Evolutionary conservation across 2,329 filamentous ascomycete species (phyloP).

Genomic region (Botrytis galanthina): DNA sequence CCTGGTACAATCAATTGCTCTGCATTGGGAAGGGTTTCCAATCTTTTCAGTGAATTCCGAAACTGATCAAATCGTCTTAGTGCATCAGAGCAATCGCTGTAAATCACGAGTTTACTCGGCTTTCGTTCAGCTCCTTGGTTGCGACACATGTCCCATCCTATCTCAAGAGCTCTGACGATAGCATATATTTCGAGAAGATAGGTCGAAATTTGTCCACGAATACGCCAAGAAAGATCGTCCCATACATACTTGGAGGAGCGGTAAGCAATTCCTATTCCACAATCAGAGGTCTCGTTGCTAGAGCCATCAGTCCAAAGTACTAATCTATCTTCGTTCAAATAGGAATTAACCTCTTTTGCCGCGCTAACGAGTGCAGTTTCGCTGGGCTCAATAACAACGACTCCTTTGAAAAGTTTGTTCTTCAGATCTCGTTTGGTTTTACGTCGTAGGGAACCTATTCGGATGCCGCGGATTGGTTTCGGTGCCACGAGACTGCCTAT

Average conservation of each 20-base stretch:
- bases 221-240: constrained; percentile 16
- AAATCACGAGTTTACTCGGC: constrained; percentile 9
- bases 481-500: neutral
- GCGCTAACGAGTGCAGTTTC: constrained; percentile 16
- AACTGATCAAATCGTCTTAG: neutral
- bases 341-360: constrained; percentile 5
- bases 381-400: constrained; percentile 15
- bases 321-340: constrained; percentile 2
- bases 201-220: constrained; percentile 13
- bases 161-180: constrained; percentile 23
- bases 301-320: constrained; percentile 17
- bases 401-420: constrained; percentile 17
- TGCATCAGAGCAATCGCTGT: neutral
- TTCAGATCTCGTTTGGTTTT: constrained; percentile 15
- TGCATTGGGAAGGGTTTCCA: constrained; percentile 11
- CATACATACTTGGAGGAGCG: constrained; percentile 1
- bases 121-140: constrained; percentile 14
- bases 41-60: neutral
- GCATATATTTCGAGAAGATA: constrained; percentile 20
- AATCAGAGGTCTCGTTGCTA: neutral
- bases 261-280: constrained; percentile 14
- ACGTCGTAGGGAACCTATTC: neutral
- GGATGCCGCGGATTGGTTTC: neutral
- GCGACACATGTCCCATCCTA: constrained; percentile 17
- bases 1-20: constrained; percentile 20